Base-by-base conservation (phyloP, 2,329 filamentous ascomycete species). In the Penicillium sp. region DNA sequence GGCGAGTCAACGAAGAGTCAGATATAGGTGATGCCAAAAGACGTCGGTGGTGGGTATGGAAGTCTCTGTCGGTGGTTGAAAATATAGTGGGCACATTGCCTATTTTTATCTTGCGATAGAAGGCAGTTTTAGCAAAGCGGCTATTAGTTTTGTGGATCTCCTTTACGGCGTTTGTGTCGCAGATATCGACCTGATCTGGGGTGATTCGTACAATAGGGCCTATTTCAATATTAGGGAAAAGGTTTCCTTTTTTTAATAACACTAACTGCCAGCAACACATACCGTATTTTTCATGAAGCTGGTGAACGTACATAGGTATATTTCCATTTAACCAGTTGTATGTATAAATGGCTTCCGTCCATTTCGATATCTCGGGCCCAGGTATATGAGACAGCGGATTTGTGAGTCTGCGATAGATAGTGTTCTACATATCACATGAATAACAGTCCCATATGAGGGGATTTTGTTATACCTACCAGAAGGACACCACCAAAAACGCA, bases 1-100 rank as follows among this genome's bases (percentile, higher is more conserved):
- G 68, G 1, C 69, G 66, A 9, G 35, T 56, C 2, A 69, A 50
- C 1, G 66, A 63, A 1, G 62, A 60, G 38, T 69, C 63, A 12
- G 67, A 63, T 23, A 69, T 67, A 7, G 64, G 60, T 12, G 62
- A 61, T 4, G 79, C 77, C 5, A 83, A 67, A 1, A 83, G 71
- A 50, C 74, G 72, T 13, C 80, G 75, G 31, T 75, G 71, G 1
- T 67, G 67, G 9, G 76, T 70, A 63, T 82, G 76, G 31, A 72
- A 70, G 2, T 75, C 66, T 0, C 74, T 60, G 46, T 82, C 71
- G 0, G 58, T 70, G 2, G 78, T 78, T 21, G 61, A 75, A 66
- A 82, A 81, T 29, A 82, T 35, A 31, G 66, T 76, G 29, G 69
- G 42, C 27, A 61, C 53, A n/a, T 56, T 41, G 4, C 61, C 51